Base-by-base conservation (phyloP, 2,329 filamentous ascomycete genomes). In the Geosmithia putterillii region DNA sequence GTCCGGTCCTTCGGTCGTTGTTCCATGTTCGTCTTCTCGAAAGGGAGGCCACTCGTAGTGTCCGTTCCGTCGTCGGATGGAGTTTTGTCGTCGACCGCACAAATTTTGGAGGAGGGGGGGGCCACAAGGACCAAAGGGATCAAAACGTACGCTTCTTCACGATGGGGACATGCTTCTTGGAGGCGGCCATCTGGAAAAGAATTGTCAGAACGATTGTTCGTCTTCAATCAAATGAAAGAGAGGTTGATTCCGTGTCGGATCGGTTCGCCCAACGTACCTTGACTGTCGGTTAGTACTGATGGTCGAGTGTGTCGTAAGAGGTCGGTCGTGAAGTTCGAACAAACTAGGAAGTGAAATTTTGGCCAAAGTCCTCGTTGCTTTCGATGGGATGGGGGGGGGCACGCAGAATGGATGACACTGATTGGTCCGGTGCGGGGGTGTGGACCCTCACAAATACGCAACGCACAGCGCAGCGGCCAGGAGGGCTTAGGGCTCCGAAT, bases 91-190 rank as follows among this genome's bases (percentile, higher is more conserved):
- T 41, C 35, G 43, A 18, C 17, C 41, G 35, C 23, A 7, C 21
- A 28, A 15, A 43, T n/a, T 44, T 41, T 40, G 37, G 42, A 39
- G 21, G 34, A 38, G 19, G 43, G 25, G 42, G 42, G 34, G 42
- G 36, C 19, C 18, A 39, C 38, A 42, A 37, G 40, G 45, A 32
- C 44, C 47, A 44, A 47, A 51, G 37, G 44, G 38, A 39, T 45
- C 15, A 22, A 38, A 34, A 88, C 87, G 66, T 90, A 94, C 88
- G 88, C 88, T 98, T 98, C 87, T 98, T 98, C 67, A 98, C 86
- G 80, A 98, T 98, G 65, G 89, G 83, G 67, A 96, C 81, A 74
- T 96, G 92, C 80, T 94, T 94, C 86, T 94, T 94, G 73, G 90
- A 86, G 83, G 89, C 80, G 79, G 90, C 88, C 92, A 96, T 96